Evolutionary conservation across 345 rosid genomes (phyloP).

Genomic region (Cochlearia excelsa): DNA sequence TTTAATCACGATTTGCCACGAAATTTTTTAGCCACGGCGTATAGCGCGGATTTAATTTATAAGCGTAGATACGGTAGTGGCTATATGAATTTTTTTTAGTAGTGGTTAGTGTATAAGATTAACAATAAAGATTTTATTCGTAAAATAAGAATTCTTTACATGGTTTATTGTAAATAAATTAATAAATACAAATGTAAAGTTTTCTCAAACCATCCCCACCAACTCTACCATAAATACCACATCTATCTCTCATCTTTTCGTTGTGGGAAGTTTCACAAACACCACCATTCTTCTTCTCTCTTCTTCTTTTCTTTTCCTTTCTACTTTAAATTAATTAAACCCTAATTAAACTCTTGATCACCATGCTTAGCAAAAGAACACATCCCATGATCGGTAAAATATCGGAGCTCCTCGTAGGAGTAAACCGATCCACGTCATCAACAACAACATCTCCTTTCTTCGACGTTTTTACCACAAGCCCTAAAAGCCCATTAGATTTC

Average conservation of each 20-base stretch:
- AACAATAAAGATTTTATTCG: conserved; percentile 17
- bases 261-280: conserved; percentile 36
- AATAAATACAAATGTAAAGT: conserved; percentile 21
- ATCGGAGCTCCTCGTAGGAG: conserved; percentile 60
- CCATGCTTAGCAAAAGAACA: conserved; percentile 62
- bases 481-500: conserved; percentile 65
- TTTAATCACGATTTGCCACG: too few species aligned
- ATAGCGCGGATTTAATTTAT: too few species aligned
- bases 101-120: conserved; percentile 10
- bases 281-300: conserved; percentile 25
- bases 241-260: conserved; percentile 30
- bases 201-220: conserved; percentile 39
- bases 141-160: conserved; percentile 21
- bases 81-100: too few species aligned
- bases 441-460: conserved; percentile 35
- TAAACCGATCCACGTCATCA: conserved; percentile 49
- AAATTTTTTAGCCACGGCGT: too few species aligned
- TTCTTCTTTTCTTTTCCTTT: conserved; percentile 21
- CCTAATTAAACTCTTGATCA: neutral
- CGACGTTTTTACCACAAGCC: conserved; percentile 47
- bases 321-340: too few species aligned
- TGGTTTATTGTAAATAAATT: conserved; percentile 15
- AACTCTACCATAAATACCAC: conserved; percentile 48
- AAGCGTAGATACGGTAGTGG: neutral
- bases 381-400: conserved; percentile 69